Evolutionary conservation across 1,284 basidiomycete genomes (phyloP).

Genomic region (Megacollybia platyphylla): DNA sequence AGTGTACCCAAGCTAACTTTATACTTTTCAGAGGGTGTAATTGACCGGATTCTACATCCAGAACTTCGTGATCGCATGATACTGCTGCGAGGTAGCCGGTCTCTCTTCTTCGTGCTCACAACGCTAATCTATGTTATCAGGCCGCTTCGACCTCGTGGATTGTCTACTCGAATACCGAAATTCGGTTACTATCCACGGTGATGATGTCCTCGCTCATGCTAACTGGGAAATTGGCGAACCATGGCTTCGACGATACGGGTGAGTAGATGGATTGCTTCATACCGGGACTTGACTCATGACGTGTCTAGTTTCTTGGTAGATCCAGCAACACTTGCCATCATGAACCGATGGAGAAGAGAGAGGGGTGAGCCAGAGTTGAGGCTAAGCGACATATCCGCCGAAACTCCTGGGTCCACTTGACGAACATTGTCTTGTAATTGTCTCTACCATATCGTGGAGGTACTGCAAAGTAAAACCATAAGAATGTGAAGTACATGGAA

Average conservation of each 20-base stretch:
- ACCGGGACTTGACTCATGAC: background rate
- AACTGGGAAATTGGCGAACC: constrained; percentile 83
- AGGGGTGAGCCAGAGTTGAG: constrained; percentile 56
- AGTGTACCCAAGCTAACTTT: constrained; percentile 6
- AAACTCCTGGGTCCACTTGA: constrained; percentile 19
- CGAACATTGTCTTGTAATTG: background rate
- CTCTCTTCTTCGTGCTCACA: constrained; percentile 6
- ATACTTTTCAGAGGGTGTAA: constrained; percentile 56
- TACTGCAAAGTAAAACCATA: background rate
- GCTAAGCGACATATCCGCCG: constrained; percentile 37
- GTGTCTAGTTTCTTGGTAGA: constrained; percentile 62
- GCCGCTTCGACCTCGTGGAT: constrained; percentile 65
- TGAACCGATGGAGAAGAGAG: constrained; percentile 70
- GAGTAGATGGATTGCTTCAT: constrained; percentile 16
- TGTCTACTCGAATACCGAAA: constrained; percentile 60
- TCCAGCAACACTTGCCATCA: constrained; percentile 42
- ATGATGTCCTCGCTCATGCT: constrained; percentile 75
- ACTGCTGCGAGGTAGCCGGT: constrained; percentile 54
- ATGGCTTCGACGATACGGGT: constrained; percentile 76
- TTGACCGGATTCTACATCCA: constrained; percentile 80
- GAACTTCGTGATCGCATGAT: constrained; percentile 85
- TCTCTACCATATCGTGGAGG: background rate
- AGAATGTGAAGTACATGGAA: background rate
- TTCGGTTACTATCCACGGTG: constrained; percentile 67
- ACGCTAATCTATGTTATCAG: constrained; percentile 22